Evolutionary conservation across 192 early-diverging fungal species (phyloP).

Genomic region (Entomortierella chlamydospora): DNA sequence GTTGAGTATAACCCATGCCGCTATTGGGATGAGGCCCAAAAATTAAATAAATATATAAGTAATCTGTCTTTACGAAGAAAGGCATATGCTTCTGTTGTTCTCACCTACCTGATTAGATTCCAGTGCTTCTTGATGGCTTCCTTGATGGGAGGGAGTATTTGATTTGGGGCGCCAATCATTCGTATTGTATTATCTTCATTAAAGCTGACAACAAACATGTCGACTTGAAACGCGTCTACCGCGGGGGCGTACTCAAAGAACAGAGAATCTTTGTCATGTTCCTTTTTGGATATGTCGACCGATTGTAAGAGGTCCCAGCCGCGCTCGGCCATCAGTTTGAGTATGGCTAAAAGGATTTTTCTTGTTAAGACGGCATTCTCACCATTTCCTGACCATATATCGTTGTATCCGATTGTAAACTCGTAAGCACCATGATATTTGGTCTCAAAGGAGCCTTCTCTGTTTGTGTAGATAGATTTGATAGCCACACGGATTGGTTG

Average conservation of each 20-base stretch:
- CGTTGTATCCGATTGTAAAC: too few species aligned
- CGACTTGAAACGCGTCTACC: neutral
- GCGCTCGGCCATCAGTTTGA: constrained; percentile 14
- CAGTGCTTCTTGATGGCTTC: constrained; percentile 18
- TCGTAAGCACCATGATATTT: too few species aligned
- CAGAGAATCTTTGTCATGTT: constrained; percentile 21
- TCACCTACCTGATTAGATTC: constrained; percentile 25
- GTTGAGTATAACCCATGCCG: constrained; percentile 3
- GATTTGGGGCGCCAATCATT: constrained; percentile 11
- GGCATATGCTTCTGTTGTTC: too few species aligned
- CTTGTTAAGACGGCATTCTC: constrained; percentile 16
- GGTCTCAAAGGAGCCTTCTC: constrained; percentile 8
- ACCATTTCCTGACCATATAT: constrained; percentile 11
- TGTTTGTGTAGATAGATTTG: too few species aligned
- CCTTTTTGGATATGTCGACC: constrained; percentile 21
- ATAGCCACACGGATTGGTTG: too few species aligned
- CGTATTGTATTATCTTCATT: constrained; percentile 27
- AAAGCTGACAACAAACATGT: constrained; percentile 33
- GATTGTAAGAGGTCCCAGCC: constrained; percentile 47
- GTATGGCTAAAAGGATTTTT: constrained; percentile 4
- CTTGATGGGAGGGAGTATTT: neutral
- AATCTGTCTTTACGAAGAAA: too few species aligned
- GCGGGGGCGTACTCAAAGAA: constrained; percentile 26
- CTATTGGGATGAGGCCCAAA: too few species aligned
- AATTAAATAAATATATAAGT: too few species aligned